A percentile compares a stretch with the other conserved stretches of the same genome.
These are phyloP conservation scores for Candida gorgasii DNA, from an alignment of 805 yeast genomes.

Conservation along the genomic window DNA sequence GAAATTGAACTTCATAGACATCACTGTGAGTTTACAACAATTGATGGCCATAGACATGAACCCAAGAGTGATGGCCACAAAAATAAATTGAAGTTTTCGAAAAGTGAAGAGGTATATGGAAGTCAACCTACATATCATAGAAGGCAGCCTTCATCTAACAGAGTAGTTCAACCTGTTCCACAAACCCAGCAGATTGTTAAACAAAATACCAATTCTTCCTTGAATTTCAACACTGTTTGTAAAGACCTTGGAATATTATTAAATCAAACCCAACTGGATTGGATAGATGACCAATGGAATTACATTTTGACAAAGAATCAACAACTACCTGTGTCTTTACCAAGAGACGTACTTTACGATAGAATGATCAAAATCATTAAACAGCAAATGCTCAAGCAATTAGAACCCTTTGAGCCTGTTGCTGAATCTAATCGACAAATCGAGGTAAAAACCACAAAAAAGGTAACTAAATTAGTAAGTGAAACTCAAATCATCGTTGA, in stretches of 20 bases:
- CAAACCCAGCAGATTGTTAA: conserved; percentile 1
- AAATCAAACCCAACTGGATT: background rate
- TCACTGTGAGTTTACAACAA: no score
- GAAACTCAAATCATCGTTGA: conserved; percentile 26
- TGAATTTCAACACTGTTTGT: background rate
- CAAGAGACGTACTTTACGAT: background rate
- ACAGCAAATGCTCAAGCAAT: background rate
- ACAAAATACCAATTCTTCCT: no score
- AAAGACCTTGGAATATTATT: background rate
- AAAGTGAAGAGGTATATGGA: no score
- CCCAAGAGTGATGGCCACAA: no score
- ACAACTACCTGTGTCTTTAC: background rate
- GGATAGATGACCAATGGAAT: conserved; percentile 1
- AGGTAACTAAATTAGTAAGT: conserved; percentile 14
- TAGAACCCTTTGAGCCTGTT: background rate
- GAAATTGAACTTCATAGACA: no score
- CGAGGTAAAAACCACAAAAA: background rate
- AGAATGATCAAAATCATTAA: background rate
- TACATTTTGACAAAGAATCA: background rate
- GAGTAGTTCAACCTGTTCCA: no score
- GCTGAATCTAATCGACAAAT: no score
- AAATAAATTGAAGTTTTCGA: no score
- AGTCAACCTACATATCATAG: no score
- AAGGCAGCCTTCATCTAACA: no score
- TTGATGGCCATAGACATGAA: no score